Evolutionary conservation across 305 asterid genomes (phyloP), one percentile per base, ranked within the genome.

Genomic region (Galium porrigens): DNA sequence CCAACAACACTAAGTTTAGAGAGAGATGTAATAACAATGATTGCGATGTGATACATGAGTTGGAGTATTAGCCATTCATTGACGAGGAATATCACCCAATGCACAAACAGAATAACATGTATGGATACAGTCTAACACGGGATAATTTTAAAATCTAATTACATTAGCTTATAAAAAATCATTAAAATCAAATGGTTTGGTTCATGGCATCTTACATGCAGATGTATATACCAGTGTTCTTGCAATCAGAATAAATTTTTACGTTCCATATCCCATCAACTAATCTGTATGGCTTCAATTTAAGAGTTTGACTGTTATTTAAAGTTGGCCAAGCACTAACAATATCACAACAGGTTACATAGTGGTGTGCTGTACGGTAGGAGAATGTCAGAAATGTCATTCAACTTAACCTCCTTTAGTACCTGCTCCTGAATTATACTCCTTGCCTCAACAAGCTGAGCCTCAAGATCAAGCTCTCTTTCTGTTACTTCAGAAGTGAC

Each of bases 381-480:
- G 49, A 59, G 49, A 11, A 15, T 64, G 4, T 27, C 34, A 55
- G 12, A 30, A 33, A 48, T 30, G 51, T 20, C 11, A 62, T 41
- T 63, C 36, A 10, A 17, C 20, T 48, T 5, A 9, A n/a, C 33
- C 17, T 29, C 41, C 55, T 20, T 60, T 5, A 56, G 41, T 79
- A 92, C 99, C 96, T 94, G 99, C 84, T 90, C 99, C 79, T 94
- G 96, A 74, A 94, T 90, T 72, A 94, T 94, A 82, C 89, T 87
- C 81, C 92, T 84, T 67, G 99, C 99, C 85, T 94, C 99, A 17
- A 90, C 99, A 62, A 94, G 97, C 78, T 90, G 95, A 78, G 97
- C 99, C 85, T 94, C 99, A 61, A 94, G 84, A 80, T 94, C 99
- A 64, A 94, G 95, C 73, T 94, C 99, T 87, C 97, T 86, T 86